Percentiles rank a stretch among this genome's conserved stretches.
phyloP scores from a whole-genome alignment of 495 filamentous ascomycete genomes.

The Bacidia rubella region DNA sequence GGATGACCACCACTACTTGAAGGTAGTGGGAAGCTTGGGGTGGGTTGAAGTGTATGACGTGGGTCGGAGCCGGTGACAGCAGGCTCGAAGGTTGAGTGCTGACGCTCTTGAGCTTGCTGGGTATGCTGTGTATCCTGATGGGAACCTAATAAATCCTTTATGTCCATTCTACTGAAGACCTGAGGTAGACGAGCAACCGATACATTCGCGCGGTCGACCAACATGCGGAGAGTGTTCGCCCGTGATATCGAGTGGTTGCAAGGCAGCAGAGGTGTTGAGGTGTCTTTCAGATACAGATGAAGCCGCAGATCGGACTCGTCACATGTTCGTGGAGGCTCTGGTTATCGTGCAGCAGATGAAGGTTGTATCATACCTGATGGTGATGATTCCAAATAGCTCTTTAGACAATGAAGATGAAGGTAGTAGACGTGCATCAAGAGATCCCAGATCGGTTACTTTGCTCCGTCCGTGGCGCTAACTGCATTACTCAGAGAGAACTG shows the following conservation, averaged over 20 bases:
- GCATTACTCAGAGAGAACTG: neutral
- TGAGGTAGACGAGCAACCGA: constrained; percentile 3
- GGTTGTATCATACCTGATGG: neutral
- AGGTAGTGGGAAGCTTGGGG: neutral
- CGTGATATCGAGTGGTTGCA: neutral
- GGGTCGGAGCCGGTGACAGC: neutral
- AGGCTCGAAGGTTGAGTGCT: neutral
- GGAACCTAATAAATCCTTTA: constrained; percentile 6
- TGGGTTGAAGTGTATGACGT: neutral
- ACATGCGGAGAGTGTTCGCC: constrained; percentile 3
- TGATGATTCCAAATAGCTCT: neutral
- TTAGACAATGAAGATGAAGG: neutral
- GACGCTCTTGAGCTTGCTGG: neutral
- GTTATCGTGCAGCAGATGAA: neutral
- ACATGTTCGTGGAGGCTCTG: neutral
- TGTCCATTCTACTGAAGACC: constrained; percentile 5
- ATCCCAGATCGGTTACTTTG: neutral
- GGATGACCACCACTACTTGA: neutral
- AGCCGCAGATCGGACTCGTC: neutral
- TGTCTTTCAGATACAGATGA: neutral
- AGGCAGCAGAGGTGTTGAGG: neutral
- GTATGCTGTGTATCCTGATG: neutral
- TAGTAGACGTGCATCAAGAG: neutral
- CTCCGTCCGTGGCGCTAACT: neutral
- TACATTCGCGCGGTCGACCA: neutral